Conservation (phyloP, 2,329 filamentous ascomycete genomes). For the Colletotrichum graminicola region DNA sequence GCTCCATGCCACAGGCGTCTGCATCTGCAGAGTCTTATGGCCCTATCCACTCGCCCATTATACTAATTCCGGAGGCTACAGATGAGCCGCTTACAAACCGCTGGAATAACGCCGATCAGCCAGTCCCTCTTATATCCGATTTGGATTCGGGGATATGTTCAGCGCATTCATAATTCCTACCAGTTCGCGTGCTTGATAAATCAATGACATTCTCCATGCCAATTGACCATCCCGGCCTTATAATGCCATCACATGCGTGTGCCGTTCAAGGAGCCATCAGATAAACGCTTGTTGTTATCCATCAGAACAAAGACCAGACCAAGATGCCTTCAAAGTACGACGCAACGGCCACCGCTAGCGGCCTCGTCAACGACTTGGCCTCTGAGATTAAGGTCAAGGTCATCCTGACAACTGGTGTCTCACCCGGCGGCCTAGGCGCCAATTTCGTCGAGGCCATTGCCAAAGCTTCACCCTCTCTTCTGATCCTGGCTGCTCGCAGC, state of each 20-base stretch:
- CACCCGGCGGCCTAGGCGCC: constrained; percentile 54
- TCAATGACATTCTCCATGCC: neutral
- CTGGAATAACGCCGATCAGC: neutral
- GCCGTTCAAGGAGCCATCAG: neutral
- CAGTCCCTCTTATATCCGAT: neutral
- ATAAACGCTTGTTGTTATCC: neutral
- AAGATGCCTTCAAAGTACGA: constrained; percentile 20
- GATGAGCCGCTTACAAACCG: too few species aligned
- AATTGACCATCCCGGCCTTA: neutral
- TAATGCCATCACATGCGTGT: neutral
- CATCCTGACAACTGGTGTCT: constrained; percentile 57
- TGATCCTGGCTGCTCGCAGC: constrained; percentile 61
- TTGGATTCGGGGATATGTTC: neutral
- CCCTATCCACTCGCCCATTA: too few species aligned
- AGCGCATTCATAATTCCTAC: neutral
- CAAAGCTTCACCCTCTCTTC: constrained; percentile 53
- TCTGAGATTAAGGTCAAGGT: constrained; percentile 52
- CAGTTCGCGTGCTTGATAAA: neutral
- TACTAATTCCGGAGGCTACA: too few species aligned
- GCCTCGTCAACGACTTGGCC: constrained; percentile 47
- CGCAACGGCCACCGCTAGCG: constrained; percentile 43
- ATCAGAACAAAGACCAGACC: constrained; percentile 1
- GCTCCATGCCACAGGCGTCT: neutral
- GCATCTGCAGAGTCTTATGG: too few species aligned
- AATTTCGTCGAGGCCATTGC: constrained; percentile 54